These are phyloP conservation scores for Crucibulum cyathiforme DNA, from an alignment of 1,284 basidiomycete species.

Conservation along the genomic window DNA sequence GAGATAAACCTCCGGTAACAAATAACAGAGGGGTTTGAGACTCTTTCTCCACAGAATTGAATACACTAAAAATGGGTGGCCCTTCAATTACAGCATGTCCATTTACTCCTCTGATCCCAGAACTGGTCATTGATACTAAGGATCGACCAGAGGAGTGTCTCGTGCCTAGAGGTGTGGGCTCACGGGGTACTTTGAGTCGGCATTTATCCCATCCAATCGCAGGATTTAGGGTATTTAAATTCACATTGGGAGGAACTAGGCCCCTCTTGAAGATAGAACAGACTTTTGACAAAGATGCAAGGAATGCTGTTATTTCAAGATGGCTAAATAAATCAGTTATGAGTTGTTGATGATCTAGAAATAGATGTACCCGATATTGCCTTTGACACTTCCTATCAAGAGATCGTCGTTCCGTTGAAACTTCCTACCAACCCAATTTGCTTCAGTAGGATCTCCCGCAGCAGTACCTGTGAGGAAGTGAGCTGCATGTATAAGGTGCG, in stretches of 20 bases:
- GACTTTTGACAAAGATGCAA: conserved; percentile 49
- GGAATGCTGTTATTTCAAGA: conserved; percentile 47
- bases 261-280: conserved; percentile 41
- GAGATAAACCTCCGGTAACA: conserved; percentile 44
- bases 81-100: conserved; percentile 46
- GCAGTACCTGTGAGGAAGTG: conserved; percentile 40
- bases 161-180: conserved; percentile 18
- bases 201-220: conserved; percentile 45
- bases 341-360: not conserved
- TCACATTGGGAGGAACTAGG: conserved; percentile 47
- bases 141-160: conserved; percentile 16
- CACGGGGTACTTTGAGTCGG: conserved; percentile 16
- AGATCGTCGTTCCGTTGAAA: conserved; percentile 39
- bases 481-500: not conserved
- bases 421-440: conserved; percentile 50
- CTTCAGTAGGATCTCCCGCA: conserved; percentile 56
- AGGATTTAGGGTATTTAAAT: conserved; percentile 41
- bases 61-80: conserved; percentile 19
- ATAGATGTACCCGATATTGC: conserved; percentile 47
- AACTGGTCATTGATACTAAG: conserved; percentile 47
- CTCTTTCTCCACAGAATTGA: not conserved
- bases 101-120: conserved; percentile 51
- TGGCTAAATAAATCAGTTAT: conserved; percentile 34
- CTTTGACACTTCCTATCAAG: conserved; percentile 52
- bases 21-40: conserved; percentile 29